phyloP scores from a whole-genome alignment of 2,329 filamentous ascomycete genomes.

The Ceratocystis destructans region DNA sequence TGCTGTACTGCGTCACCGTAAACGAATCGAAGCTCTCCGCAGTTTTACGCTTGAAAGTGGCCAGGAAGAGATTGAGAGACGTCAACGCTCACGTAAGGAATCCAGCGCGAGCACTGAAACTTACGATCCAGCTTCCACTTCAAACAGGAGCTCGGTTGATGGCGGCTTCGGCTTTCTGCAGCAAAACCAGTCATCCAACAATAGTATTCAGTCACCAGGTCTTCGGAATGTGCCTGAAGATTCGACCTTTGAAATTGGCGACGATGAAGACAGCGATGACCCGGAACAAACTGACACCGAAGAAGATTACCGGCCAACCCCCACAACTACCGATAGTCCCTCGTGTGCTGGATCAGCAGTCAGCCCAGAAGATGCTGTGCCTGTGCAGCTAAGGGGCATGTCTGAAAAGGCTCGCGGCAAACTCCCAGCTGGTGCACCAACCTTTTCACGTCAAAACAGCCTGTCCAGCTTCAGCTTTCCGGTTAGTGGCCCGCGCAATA shows the following conservation, averaged over 20 bases:
- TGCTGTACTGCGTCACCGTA: constrained; percentile 63
- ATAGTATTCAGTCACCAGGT: constrained; percentile 33
- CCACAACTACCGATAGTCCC: constrained; percentile 45
- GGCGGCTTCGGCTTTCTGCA: constrained; percentile 51
- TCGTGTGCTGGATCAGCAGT: constrained; percentile 55
- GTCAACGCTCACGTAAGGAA: constrained; percentile 58
- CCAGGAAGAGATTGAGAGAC: constrained; percentile 76
- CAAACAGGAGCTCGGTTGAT: constrained; percentile 47
- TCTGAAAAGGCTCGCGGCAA: constrained; percentile 95
- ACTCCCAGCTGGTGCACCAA: constrained; percentile 70
- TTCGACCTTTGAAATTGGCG: constrained; percentile 74
- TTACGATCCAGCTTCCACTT: constrained; percentile 33
- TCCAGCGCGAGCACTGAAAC: constrained; percentile 36
- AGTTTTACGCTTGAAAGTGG: constrained; percentile 85
- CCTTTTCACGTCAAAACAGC: constrained; percentile 83
- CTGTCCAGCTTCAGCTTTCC: constrained; percentile 51
- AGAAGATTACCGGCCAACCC: constrained; percentile 35
- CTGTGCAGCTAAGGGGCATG: constrained; percentile 75
- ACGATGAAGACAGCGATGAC: constrained; percentile 57
- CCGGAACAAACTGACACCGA: constrained; percentile 36
- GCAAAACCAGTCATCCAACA: constrained; percentile 31
- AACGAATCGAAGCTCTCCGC: constrained; percentile 70
- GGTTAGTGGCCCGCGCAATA: constrained; percentile 22
- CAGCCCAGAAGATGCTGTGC: constrained; percentile 61
- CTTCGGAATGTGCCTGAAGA: constrained; percentile 59